Conservation (phyloP, 768 basidiomycete genomes). For the Tulasnella sp. region DNA sequence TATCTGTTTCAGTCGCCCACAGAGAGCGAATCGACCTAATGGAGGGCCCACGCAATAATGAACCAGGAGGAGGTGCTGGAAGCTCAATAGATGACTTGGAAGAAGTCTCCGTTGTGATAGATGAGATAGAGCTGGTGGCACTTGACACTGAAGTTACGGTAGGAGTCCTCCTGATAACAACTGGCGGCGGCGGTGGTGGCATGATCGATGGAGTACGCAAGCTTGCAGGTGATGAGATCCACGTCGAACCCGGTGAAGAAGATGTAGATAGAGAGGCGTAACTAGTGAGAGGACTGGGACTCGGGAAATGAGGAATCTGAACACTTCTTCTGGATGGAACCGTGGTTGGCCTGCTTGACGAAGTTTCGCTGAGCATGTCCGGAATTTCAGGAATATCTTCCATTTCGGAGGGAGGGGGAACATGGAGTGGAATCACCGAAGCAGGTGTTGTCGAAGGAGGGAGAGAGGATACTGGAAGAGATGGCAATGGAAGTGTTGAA, state of each 20-base stretch:
- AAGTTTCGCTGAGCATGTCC: not conserved
- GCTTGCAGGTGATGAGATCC: not conserved
- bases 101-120: not conserved
- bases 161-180: not conserved
- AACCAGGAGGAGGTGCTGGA: slow-evolving; percentile 3
- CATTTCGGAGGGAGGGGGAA: not conserved
- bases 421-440: not conserved
- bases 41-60: slow-evolving; percentile 2
- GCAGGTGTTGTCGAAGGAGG: not conserved
- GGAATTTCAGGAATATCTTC: not conserved
- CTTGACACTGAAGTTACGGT: not conserved
- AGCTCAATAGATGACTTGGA: not conserved
- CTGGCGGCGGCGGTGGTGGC: not conserved
- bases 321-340: not conserved
- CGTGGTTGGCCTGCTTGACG: too few relatives aligned
- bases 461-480: not conserved
- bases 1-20: slow-evolving; percentile 55
- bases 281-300: not conserved
- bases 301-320: not conserved
- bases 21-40: slow-evolving; percentile 10
- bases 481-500: not conserved
- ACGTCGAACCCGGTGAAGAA: not conserved
- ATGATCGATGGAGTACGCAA: not conserved
- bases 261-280: not conserved
- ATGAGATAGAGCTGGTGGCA: not conserved